Evolutionary conservation across 2,329 filamentous ascomycete genomes (phyloP).

Genomic region (Claviceps arundinis): DNA sequence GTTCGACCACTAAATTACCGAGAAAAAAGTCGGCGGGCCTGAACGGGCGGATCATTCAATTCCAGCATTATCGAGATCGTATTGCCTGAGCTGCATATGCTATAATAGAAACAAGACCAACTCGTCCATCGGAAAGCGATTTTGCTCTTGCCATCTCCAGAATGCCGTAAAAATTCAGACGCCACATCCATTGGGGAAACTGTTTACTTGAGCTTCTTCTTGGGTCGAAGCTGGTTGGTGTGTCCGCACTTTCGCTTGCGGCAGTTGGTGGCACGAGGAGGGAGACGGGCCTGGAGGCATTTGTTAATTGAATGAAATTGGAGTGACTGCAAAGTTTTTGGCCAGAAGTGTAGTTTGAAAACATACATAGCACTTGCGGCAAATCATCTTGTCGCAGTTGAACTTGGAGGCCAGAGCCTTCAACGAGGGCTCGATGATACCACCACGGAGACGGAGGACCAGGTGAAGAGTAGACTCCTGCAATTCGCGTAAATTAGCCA

Average conservation of each 20-base stretch:
- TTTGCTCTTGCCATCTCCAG: constrained; percentile 22
- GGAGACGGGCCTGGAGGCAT: constrained; percentile 57
- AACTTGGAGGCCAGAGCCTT: constrained; percentile 98
- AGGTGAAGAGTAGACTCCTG: constrained; percentile 97
- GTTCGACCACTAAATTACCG: neutral
- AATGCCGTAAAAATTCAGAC: constrained; percentile 31
- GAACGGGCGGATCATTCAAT: neutral
- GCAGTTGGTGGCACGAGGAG: constrained; percentile 99
- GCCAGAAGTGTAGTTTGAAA: neutral
- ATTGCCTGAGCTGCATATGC: constrained; percentile 26
- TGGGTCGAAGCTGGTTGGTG: constrained; percentile 99
- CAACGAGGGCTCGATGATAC: constrained; percentile 97
- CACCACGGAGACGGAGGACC: constrained; percentile 96
- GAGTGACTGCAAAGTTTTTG: neutral
- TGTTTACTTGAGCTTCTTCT: constrained; percentile 95
- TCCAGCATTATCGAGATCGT: constrained; percentile 22
- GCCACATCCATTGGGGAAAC: constrained; percentile 28
- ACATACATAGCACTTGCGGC: constrained; percentile 99
- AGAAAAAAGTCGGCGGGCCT: neutral
- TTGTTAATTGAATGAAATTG: constrained; percentile 6
- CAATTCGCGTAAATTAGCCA: constrained; percentile 4
- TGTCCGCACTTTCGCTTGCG: constrained; percentile 99
- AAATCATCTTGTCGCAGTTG: constrained; percentile 99
- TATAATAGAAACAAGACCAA: constrained; percentile 27
- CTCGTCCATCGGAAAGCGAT: constrained; percentile 22